A percentile compares a stretch with the other conserved stretches of the same genome.
Evolutionary conservation across 2,329 filamentous ascomycete genomes (phyloP).

Genomic region (Epichloe amarillans): DNA sequence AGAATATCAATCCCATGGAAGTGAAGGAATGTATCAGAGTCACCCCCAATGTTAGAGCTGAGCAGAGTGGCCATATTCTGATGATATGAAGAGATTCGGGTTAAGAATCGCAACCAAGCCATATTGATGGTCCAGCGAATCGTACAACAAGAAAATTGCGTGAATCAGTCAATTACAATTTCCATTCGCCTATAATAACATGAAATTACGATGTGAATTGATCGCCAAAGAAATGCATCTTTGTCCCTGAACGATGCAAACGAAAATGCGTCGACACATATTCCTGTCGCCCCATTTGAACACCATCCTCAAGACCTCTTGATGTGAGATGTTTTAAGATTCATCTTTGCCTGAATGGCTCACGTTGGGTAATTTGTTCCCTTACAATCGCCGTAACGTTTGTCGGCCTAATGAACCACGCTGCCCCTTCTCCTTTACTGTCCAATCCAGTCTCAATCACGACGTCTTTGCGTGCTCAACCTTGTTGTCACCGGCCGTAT

Average conservation of each 20-base stretch:
- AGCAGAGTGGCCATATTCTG: no score
- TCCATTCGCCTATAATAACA: background rate
- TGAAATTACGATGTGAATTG: background rate
- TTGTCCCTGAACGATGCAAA: background rate
- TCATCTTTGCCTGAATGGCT: background rate
- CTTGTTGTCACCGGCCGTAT: conserved; percentile 4
- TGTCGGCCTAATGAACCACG: background rate
- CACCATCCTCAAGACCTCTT: no score
- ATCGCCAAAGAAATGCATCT: background rate
- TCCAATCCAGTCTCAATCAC: background rate
- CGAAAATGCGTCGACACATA: background rate
- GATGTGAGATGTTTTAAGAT: background rate
- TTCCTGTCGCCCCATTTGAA: background rate
- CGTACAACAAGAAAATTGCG: background rate
- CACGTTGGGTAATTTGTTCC: background rate
- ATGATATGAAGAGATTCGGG: background rate
- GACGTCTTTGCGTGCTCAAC: conserved; percentile 1
- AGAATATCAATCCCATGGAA: no score
- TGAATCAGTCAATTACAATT: background rate
- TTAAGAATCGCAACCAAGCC: background rate
- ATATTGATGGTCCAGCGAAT: background rate
- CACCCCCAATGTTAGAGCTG: no score
- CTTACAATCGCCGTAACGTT: background rate
- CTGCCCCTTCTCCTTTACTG: background rate
- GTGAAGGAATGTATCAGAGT: no score